phyloP scores from a whole-genome alignment of 2,329 filamentous ascomycete species.

The Exophiala sp. region DNA sequence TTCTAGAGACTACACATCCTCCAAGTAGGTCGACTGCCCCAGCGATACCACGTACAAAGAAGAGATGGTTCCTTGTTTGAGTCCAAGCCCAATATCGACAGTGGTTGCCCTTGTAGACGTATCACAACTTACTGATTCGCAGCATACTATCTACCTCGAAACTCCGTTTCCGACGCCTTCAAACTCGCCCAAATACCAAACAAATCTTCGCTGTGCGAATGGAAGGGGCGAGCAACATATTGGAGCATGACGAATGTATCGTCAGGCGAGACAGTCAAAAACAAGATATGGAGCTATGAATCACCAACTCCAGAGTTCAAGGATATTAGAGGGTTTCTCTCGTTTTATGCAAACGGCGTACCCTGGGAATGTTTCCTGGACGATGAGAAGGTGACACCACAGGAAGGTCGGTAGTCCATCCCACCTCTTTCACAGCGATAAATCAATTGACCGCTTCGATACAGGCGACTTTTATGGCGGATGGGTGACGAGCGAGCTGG shows the following conservation, averaged over 20 bases:
- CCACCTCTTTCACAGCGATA: background rate
- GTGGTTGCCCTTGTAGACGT: background rate
- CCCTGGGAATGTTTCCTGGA: conserved; percentile 63
- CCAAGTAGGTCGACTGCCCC: conserved; percentile 47
- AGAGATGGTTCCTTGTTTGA: background rate
- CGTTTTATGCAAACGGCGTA: conserved; percentile 53
- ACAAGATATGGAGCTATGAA: conserved; percentile 60
- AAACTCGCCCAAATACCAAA: conserved; percentile 47
- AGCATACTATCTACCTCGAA: conserved; percentile 60
- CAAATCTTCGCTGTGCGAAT: conserved; percentile 53
- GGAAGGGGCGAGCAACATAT: conserved; percentile 60
- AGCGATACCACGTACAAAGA: background rate
- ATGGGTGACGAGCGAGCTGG: conserved; percentile 61
- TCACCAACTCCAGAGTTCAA: conserved; percentile 51
- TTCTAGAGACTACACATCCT: conserved; percentile 60
- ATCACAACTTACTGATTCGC: background rate
- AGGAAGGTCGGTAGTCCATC: conserved; percentile 20
- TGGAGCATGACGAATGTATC: conserved; percentile 47
- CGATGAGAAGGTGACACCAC: conserved; percentile 54
- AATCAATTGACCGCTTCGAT: conserved; percentile 48
- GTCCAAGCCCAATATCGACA: no score
- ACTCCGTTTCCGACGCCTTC: conserved; percentile 39
- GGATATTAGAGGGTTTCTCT: conserved; percentile 54
- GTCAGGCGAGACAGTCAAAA: conserved; percentile 41
- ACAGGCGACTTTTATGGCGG: conserved; percentile 59